Base-by-base conservation (phyloP, 148 eudicot species). In the Camellia japonica region DNA sequence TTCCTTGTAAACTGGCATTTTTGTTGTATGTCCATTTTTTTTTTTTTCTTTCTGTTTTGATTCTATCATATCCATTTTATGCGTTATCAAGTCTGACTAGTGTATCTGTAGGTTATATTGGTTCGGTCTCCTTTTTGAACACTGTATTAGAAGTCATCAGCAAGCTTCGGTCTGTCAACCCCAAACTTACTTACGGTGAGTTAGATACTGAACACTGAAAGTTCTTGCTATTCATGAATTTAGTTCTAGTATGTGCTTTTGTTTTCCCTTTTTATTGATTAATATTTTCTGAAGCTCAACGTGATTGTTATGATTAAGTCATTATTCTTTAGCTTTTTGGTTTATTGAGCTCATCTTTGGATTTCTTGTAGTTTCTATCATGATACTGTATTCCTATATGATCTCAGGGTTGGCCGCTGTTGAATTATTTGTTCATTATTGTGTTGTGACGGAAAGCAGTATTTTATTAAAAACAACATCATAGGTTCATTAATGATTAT, bases 91-190 rank as follows among this genome's bases (percentile, higher is more conserved):
- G 54, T 68, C 73, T 81, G 84, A 38, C 38, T 75, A 51, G 58
- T 81, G 38, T 79, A n/a, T 86, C 82, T 90, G 84, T 87, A 96
- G 99, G 99, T 46, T 96, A 96, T 87, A 92, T 96, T 78, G 99
- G 99, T 79, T 96, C 99, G 2, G 94, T 92, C 73, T 92, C 99
- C 75, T 93, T 96, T 87, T 79, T 96, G 86, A 84, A 92, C 67
- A 85, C 93, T 71, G 88, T 93, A 43, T 80, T 93, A 85, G 91
- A 91, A 91, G 99, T 93, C 62, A 88, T 93, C 76, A 78, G 83
- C 20, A 93, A 96, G 84, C 90, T 96, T 64, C 97, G 98, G 47
- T 87, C 94, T 15, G 86, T 93, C 80, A 96, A 96, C 85, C 99
- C 99, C 58, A 83, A 85, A 81, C 99, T 96, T 86, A 78, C 86